Conservation (phyloP, 2,329 filamentous ascomycete species). For the Apiospora koreana region DNA sequence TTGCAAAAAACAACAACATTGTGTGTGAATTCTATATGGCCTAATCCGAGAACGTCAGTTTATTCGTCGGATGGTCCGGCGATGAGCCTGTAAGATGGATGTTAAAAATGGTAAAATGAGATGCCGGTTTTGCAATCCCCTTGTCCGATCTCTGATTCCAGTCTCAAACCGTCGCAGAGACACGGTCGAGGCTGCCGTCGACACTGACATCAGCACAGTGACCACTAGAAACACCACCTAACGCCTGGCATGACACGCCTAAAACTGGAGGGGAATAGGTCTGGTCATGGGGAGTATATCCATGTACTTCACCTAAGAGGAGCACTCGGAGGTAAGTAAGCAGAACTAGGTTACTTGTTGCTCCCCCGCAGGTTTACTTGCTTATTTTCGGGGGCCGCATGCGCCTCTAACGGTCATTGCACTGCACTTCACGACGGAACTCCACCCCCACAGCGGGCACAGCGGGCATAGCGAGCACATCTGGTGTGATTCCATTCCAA, state of each 20-base stretch:
- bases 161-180: constrained; percentile 5
- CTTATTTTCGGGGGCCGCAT: not conserved
- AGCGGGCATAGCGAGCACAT: not conserved
- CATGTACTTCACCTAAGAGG: too few species aligned
- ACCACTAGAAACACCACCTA: not conserved
- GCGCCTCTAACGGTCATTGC: too few species aligned
- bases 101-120: not conserved
- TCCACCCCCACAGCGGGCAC: constrained; percentile 3
- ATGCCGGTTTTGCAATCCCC: not conserved
- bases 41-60: not conserved
- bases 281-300: too few species aligned
- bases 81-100: not conserved
- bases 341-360: not conserved
- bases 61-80: not conserved
- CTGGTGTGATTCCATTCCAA: not conserved
- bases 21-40: too few species aligned
- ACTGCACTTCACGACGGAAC: not conserved
- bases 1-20: not conserved
- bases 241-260: not conserved
- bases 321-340: too few species aligned
- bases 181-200: not conserved
- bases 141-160: not conserved
- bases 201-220: not conserved
- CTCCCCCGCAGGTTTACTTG: not conserved
- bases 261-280: not conserved